Base-by-base conservation (phyloP, 2,329 filamentous ascomycete genomes). In the Penicillium sp. region DNA sequence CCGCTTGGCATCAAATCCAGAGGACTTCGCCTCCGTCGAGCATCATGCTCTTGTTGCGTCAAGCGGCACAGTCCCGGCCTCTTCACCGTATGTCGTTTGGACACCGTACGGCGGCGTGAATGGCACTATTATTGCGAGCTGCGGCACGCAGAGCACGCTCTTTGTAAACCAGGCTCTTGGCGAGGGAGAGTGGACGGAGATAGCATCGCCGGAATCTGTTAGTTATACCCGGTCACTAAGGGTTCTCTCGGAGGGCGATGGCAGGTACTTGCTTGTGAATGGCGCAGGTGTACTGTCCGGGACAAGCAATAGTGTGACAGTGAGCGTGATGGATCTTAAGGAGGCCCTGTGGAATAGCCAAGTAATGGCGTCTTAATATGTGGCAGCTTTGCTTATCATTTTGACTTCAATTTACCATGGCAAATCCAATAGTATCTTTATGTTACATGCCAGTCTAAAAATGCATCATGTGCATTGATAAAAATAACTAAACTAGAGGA, bases 1-100 rank as follows among this genome's bases (percentile, higher is more conserved):
- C 68, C 76, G 76, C 45, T 72, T 80, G 46, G 68, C 71, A 4
- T 59, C 63, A 5, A 67, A 77, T 50, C 78, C 79, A 0, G 68
- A 75, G 50, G 65, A 69, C 18, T 80, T 81, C 60, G 66, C 71
- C 45, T 58, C 66, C 4, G 72, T 68, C 3, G 62, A 66, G 1
- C 73, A 70, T 12, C 60, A 67, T 12, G 65, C 68, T n/a, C 66
- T 81, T 9, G 64, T 71, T 20, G 69, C 73, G 0, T 73, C 67
- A 0, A 73, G 75, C 46, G 75, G 59, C n/a, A 74, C 70, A 0
- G 60, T 59, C 42, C 68, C 78, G 0, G 70, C 59, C 1, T 71
- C 73, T 4, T 75, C 72, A 1, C 79, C 79, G 0, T 80, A 81
- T 54, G 72, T 77, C 1, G 74, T 78, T 2, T 81, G 77, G 78